Base-by-base conservation (phyloP, 2,329 filamentous ascomycete genomes). In the Alternaria alternata region DNA sequence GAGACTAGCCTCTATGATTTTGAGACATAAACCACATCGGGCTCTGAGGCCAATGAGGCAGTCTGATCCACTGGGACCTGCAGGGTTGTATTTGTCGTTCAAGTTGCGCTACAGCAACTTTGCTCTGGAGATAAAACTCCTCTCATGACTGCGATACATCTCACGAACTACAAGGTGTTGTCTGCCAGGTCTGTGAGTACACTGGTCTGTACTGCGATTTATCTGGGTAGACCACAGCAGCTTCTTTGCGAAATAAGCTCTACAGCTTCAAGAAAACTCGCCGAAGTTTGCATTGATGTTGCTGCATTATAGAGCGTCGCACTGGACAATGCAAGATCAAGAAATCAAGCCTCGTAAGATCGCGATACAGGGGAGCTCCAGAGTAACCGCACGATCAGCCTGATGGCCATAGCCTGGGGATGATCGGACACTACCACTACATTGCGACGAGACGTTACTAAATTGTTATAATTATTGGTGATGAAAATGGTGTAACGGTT, bases 11-110 rank as follows among this genome's bases (percentile, higher is more conserved):
- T 14, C 3, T 6, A 7, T 16, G 12, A 36, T 36, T 12, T 36
- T 16, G 32, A 14, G 32, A 36, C 5, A 14, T 14, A 0, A 1
- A 14, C 32, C 32, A 12, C 14, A 16, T 36, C 14, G 32, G 14
- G 0, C 6, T 0, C 32, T 36, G 12, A 2, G 6, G 3, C 4
- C 4, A 36, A 36, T 6, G 32, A 36, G 5, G 32, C 0, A 1
- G 14, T 14, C 14, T 36, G 12, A 36, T 16, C 32, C 0, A 36
- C 32, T 16, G 32, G 5, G 6, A 36, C 12, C 14, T 6, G 32
- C 32, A 16, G 32, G 0, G 12, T 36, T 2, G 32, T 12, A 36
- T 0, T 16, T 36, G 14, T 36, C 5, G 5, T 6, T 36, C 32
- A 36, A 12, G 32, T 16, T 16, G 14, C 12, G 5, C 14, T 14